A percentile compares a stretch with the other conserved stretches of the same genome.
Evolutionary conservation across 73 alveolate genomes (phyloP).

Genomic region (Tetrahymena borealis): DNA sequence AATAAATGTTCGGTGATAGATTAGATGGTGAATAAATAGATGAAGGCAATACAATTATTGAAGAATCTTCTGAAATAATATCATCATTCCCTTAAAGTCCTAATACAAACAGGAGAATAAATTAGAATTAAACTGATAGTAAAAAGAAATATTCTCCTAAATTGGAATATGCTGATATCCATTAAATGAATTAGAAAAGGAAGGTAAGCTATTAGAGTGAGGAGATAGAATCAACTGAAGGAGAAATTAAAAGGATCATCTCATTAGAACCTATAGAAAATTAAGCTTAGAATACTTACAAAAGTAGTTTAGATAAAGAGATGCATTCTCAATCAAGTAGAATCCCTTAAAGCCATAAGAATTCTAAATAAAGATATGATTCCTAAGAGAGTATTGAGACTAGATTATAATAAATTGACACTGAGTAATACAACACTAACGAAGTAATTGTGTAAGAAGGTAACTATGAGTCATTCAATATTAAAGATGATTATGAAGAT

Average conservation of each 20-base stretch:
- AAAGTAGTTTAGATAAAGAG: not conserved
- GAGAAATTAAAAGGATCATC: not conserved
- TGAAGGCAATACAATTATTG: not conserved
- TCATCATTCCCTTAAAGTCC: not conserved
- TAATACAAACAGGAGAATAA: not conserved
- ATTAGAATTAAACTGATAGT: not conserved
- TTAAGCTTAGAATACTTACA: no score
- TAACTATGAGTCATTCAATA: not conserved
- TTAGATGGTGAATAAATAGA: not conserved
- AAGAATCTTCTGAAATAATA: not conserved
- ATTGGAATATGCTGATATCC: not conserved
- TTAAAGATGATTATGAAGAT: not conserved
- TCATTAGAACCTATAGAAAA: not conserved
- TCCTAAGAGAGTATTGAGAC: not conserved
- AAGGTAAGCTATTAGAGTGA: not conserved
- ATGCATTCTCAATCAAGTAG: not conserved
- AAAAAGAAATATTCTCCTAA: not conserved
- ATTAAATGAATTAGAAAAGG: not conserved
- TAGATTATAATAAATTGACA: not conserved
- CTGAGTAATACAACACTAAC: not conserved
- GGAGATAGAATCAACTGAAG: not conserved
- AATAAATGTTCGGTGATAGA: not conserved
- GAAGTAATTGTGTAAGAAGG: not conserved
- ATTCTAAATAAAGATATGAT: not conserved
- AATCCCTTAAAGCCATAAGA: no score